Evolutionary conservation across 495 filamentous ascomycete species (phyloP), one percentile per base, ranked within the genome.

Genomic region (Annulohypoxylon bovei): DNA sequence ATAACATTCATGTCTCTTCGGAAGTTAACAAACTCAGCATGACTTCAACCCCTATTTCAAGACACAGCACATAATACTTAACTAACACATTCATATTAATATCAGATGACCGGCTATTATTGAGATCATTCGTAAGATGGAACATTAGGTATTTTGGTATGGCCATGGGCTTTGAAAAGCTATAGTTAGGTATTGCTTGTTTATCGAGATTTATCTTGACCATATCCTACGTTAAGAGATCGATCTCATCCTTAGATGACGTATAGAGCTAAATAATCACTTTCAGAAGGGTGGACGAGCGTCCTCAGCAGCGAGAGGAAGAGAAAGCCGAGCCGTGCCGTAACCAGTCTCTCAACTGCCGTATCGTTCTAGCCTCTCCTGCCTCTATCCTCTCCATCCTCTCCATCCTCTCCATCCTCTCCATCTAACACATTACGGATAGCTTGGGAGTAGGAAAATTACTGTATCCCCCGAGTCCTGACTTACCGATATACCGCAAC

Each of bases 401-500:
- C 35, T 18, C 30, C 30, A 32, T 58, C 47, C 33, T 23, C 23
- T 3, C 25, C 25, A 59, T 27, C 22, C 46, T 25, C 14, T 33
- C 11, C 40, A 18, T 27, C n/a, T 18, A 40, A 33, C 25, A 8
- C 42, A 44, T 57, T n/a, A n/a, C 33, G 32, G 23, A 28, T 50
- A 62, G 6, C 16, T 52, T 58, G 53, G 27, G 42, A 18, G 42
- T n/a, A n/a, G 52, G 37, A 20, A 37, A 18, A 47, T 57, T 22
- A 7, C 14, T 55, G 49, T 68, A 57, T 5, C 42, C 52, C 50
- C 23, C 40, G 40, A 63, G 20, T 7, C 8, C 4, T n/a, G 22
- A 66, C 50, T 27, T 57, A 50, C 47, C 49, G 60, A 50, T 56
- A 55, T 55, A 47, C 22, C 18, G 39, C 32, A 30, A 46, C 28